A percentile compares a stretch with the other conserved stretches of the same genome.
phyloP scores from a whole-genome alignment of 768 basidiomycete genomes.

The Calocybe gangraenosa region DNA sequence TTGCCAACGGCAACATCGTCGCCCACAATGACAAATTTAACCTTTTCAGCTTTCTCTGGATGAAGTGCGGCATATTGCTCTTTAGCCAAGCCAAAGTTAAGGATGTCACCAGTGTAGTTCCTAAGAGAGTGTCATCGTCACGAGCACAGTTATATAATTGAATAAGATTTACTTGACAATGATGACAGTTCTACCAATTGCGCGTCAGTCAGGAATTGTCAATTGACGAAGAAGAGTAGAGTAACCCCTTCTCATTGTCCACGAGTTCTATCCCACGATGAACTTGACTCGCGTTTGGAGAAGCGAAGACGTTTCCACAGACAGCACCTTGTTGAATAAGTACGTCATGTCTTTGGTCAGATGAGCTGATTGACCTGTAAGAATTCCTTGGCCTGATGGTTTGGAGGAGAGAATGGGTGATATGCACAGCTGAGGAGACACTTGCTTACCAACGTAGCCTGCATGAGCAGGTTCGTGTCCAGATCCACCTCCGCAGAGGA shows the following conservation, averaged over 20 bases:
- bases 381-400: conserved; percentile 63
- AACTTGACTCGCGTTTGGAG: conserved; percentile 84
- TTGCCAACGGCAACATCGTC: conserved; percentile 88
- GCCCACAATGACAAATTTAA: conserved; percentile 79
- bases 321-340: conserved; percentile 49
- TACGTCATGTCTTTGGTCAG: not conserved
- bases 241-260: conserved; percentile 67
- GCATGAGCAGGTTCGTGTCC: conserved; percentile 93
- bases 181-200: conserved; percentile 60
- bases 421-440: not conserved
- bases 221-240: not conserved
- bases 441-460: conserved; percentile 72
- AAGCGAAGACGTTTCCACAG: conserved; percentile 87
- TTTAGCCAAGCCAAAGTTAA: conserved; percentile 88
- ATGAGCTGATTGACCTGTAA: conserved; percentile 50
- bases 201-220: not conserved
- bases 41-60: conserved; percentile 59
- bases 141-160: not conserved
- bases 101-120: conserved; percentile 87
- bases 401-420: not conserved
- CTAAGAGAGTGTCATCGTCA: conserved; percentile 29
- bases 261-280: conserved; percentile 74
- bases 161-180: conserved; percentile 62
- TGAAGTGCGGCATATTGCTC: conserved; percentile 75
- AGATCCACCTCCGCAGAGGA: conserved; percentile 81